A percentile compares a stretch with the other conserved stretches of the same genome.
Conservation (phyloP, 805 yeast genomes). For the Hyphopichia homilentoma region DNA sequence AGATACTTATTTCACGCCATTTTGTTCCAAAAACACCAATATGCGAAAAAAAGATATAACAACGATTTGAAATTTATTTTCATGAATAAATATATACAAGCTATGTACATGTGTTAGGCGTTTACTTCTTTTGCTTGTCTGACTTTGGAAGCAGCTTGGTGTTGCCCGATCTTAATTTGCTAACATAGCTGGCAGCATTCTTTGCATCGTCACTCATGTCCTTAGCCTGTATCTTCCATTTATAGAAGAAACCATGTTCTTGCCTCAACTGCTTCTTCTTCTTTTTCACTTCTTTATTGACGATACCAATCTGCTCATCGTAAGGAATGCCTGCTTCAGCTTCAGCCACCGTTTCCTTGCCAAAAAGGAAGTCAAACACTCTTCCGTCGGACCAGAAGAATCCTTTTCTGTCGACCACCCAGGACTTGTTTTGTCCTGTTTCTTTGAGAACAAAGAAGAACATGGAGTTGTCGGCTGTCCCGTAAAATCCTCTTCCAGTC, state of each 20-base stretch:
- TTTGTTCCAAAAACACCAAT: too few species aligned
- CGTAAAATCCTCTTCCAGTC: slow-evolving; percentile 87
- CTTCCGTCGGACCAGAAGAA: slow-evolving; percentile 94
- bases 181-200: slow-evolving; percentile 23
- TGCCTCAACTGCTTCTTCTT: slow-evolving; percentile 48
- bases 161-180: slow-evolving; percentile 5
- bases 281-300: slow-evolving; percentile 44
- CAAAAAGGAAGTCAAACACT: slow-evolving; percentile 76
- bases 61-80: too few species aligned
- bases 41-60: too few species aligned
- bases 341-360: slow-evolving; percentile 70
- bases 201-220: slow-evolving; percentile 30
- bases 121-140: background rate
- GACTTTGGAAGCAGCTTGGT: slow-evolving; percentile 1
- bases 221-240: slow-evolving; percentile 40
- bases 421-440: slow-evolving; percentile 48
- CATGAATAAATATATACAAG: too few species aligned
- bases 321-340: slow-evolving; percentile 70
- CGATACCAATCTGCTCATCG: slow-evolving; percentile 53
- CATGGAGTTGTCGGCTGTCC: slow-evolving; percentile 70
- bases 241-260: slow-evolving; percentile 60
- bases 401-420: slow-evolving; percentile 81
- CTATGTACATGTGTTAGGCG: too few species aligned
- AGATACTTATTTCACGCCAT: too few species aligned
- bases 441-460: slow-evolving; percentile 74